phyloP scores from a whole-genome alignment of 805 yeast genomes.

The Wickerhamomyces pijperi region DNA sequence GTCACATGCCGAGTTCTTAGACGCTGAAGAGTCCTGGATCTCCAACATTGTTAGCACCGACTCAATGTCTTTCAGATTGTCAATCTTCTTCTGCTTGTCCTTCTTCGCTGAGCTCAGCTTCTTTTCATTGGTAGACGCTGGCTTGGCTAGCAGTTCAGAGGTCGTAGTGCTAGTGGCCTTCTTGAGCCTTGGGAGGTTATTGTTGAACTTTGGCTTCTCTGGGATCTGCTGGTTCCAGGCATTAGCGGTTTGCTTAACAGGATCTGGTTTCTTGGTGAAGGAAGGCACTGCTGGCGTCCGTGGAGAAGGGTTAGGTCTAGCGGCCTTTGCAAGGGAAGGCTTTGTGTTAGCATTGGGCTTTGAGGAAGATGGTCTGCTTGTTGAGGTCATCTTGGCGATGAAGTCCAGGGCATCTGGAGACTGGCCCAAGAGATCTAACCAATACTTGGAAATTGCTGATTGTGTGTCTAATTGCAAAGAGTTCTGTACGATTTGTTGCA shows the following conservation, averaged over 20 bases:
- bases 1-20: slow-evolving; percentile 39
- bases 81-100: slow-evolving; percentile 32
- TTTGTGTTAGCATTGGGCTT: background rate
- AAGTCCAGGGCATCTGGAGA: slow-evolving; percentile 40
- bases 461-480: slow-evolving; percentile 35
- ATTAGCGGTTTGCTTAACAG: slow-evolving; percentile 1
- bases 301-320: background rate
- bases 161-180: slow-evolving; percentile 27
- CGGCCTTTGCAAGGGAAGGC: background rate
- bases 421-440: slow-evolving; percentile 46
- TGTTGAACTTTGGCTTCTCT: slow-evolving; percentile 1
- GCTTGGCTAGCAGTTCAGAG: slow-evolving; percentile 36
- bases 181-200: slow-evolving; percentile 6
- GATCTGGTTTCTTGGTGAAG: slow-evolving; percentile 1
- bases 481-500: slow-evolving; percentile 43
- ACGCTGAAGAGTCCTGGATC: slow-evolving; percentile 15
- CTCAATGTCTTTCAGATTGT: slow-evolving; percentile 54
- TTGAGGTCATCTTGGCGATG: slow-evolving; percentile 29
- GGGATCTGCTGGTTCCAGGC: slow-evolving; percentile 10
- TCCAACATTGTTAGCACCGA: slow-evolving; percentile 47
- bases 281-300: background rate
- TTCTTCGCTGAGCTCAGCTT: slow-evolving; percentile 23
- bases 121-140: too few relatives aligned
- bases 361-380: slow-evolving; percentile 2
- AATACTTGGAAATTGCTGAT: slow-evolving; percentile 38